Base-by-base conservation (phyloP, 179 eudicot species). In the Spergularia azorica region DNA sequence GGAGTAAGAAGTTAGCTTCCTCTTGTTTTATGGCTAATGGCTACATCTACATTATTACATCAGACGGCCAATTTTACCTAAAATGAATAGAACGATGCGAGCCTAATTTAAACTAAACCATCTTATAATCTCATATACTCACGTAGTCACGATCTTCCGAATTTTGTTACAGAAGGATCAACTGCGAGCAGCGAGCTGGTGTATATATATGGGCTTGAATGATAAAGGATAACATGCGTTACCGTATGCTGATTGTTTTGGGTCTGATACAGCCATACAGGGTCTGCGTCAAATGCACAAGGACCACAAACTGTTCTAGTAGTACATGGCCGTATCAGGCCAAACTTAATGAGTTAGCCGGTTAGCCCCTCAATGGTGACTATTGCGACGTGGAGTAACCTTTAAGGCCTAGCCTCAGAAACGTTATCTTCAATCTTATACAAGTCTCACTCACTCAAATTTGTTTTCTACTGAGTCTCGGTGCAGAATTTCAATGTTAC, bases 331-430 rank as follows among this genome's bases (percentile, higher is more conserved):
- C n/a, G 20, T 64, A 78, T 62, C 66, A 78, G 78, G 71, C 76
- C 72, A 77, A 78, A 71, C 38, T 38, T 66, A 39, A 71, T 38
- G 65, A 17, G 12, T 69, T 20, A 20, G 39, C 4, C 4, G 39
- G 62, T 16, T 55, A 26, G 18, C 13, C 50, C 62, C 50, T 4
- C 32, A 18, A 17, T 20, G 73, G 75, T 72, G 70, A 81, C 21
- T 10, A 48, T 52, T 66, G 41, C 41, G 77, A 15, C 43, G 60
- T 72, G 71, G 75, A 69, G 81, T 72, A 46, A 67, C 70, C 81
- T 76, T 73, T 74, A 78, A 60, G 67, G 69, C 51, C 46, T 76
- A 78, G 87, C 87, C 87, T 79, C 85, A 84, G 43, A 84, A 68
- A 79, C 70, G 67, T 82, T 79, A 84, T 84, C 87, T 84, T 81